Evolutionary conservation across 192 early-diverging fungal species (phyloP), one percentile per base, ranked within the genome.

Genomic region (Coemansia sp.): DNA sequence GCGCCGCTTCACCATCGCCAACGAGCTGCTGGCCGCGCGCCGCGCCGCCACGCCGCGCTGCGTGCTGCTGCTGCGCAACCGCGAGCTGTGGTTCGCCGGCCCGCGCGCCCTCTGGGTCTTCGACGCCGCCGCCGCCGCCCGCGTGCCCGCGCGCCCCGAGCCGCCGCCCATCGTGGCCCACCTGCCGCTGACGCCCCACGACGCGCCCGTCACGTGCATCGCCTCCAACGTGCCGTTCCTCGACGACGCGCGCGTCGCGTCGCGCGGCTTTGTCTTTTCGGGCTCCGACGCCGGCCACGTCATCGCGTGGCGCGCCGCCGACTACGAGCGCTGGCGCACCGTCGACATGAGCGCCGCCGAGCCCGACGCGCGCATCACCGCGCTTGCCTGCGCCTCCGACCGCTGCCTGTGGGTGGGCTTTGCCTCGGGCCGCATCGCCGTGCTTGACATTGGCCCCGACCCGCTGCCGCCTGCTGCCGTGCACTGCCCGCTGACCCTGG

Each of bases 401-500:
- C 55, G 68, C 17, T 63, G 58, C 56, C 68, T 77, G 41, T 77
- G 74, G 74, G 63, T 77, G 5, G 74, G 74, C 8, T 52, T 66
- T 34, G 67, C 55, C 7, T 53, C 68, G 18, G 74, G 74, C 14
- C 46, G 47, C 21, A 45, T 77, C 9, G 55, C 56, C 25, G 55
- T 77, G 17, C 40, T 77, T 15, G 74, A 70, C 18, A 33, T 62
- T 5, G 58, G 53, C 0, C 30, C 47, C n/a, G 65, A 69, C 31
- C 27, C 45, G 15, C 27, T 30, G 6, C 45, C 45, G 6, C 45
- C 45, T 30, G 31, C 45, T 23, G 33, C 55, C 4, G 33, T 3
- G 10, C 60, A 54, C 18, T 62, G 60, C 17, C 57, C 57, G 1
- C 57, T 59, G 10, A 39, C 26, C 14, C 36, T 59, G 30, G 57